Percentiles rank a stretch among this genome's conserved stretches.
These are phyloP conservation scores for Scheffersomyces insectosa DNA, from an alignment of 1,139 yeast species.

Conservation along the genomic window DNA sequence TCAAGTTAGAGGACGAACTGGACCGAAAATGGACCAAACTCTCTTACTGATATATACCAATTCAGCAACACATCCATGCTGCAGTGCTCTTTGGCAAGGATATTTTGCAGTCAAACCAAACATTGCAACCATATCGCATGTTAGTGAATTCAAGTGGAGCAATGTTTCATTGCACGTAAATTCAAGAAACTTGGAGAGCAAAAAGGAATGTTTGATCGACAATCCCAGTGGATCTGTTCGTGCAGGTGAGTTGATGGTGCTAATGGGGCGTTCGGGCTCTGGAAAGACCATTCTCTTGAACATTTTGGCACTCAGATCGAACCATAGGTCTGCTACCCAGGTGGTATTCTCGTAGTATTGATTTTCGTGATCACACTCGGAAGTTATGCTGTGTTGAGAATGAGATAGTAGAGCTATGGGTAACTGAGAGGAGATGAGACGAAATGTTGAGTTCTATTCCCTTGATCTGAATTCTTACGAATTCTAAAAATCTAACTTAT, in stretches of 20 bases:
- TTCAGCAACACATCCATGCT: too few relatives aligned
- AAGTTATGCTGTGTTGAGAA: constrained; percentile 6
- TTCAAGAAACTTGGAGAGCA: not conserved
- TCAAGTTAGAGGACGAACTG: too few relatives aligned
- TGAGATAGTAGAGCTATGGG: not conserved
- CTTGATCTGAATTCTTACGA: too few relatives aligned
- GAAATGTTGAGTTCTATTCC: too few relatives aligned
- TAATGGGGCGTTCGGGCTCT: constrained; percentile 28
- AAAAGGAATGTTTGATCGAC: constrained; percentile 7
- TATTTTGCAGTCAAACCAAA: too few relatives aligned
- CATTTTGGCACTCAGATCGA: constrained; percentile 17
- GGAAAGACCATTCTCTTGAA: constrained; percentile 25
- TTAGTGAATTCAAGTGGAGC: not conserved
- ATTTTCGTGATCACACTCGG: constrained; percentile 24
- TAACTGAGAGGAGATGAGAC: too few relatives aligned
- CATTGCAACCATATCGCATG: too few relatives aligned
- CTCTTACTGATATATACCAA: too few relatives aligned
- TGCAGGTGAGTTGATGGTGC: constrained; percentile 26
- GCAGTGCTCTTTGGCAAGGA: too few relatives aligned
- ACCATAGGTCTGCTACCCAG: constrained; percentile 7
- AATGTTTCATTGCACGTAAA: not conserved
- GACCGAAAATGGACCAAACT: too few relatives aligned
- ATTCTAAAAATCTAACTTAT: too few relatives aligned
- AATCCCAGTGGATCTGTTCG: constrained; percentile 23
- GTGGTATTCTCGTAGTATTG: constrained; percentile 31